phyloP scores from a whole-genome alignment of 176 grass and related monocot species.

The Microstegium vimineum region DNA sequence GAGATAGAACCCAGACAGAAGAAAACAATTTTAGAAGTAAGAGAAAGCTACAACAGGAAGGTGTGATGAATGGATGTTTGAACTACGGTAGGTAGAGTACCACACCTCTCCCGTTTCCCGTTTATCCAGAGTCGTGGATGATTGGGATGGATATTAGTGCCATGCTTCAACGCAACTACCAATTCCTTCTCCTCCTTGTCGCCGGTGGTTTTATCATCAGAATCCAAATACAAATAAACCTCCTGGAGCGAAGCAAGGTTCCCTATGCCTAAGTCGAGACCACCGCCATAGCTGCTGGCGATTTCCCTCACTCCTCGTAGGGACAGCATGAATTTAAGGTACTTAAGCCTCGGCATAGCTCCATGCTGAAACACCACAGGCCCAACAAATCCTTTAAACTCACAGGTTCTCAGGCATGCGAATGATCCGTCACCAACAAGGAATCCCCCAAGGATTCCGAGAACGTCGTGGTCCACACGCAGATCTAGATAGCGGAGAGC shows the following conservation, averaged over 20 bases:
- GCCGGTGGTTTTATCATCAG: too few species aligned
- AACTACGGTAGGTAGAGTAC: too few species aligned
- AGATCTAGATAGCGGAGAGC: not conserved
- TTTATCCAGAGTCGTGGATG: too few species aligned
- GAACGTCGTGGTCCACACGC: not conserved
- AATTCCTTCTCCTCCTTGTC: not conserved
- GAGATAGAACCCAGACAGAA: too few species aligned
- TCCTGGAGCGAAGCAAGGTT: not conserved
- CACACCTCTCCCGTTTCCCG: too few species aligned
- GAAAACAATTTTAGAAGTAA: too few species aligned
- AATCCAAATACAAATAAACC: not conserved
- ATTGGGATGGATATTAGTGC: not conserved
- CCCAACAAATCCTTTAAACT: not conserved
- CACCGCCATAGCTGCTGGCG: too few species aligned
- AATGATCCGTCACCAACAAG: not conserved
- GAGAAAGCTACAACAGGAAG: too few species aligned
- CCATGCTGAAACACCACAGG: not conserved
- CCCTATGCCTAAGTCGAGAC: not conserved
- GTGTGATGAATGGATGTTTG: too few species aligned
- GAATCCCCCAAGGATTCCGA: not conserved
- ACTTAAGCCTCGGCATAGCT: not conserved
- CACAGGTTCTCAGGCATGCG: not conserved
- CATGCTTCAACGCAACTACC: not conserved
- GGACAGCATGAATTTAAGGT: rapidly evolving
- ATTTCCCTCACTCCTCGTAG: too few species aligned